phyloP scores from a whole-genome alignment of 2,329 filamentous ascomycete species.

The Colletotrichum chlorophyti region DNA sequence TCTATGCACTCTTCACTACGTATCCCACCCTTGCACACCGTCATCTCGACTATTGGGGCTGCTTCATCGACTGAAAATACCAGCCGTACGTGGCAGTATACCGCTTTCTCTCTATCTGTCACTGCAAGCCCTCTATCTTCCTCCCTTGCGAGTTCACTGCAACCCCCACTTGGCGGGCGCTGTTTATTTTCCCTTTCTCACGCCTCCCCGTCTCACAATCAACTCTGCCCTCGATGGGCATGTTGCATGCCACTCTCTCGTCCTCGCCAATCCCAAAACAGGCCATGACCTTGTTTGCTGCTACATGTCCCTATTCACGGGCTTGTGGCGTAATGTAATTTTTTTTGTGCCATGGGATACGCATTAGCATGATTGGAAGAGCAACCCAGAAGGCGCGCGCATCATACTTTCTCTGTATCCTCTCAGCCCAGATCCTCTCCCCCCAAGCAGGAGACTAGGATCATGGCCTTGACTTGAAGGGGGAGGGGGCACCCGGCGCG shows the following conservation, averaged over 20 bases:
- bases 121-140: too few relatives aligned
- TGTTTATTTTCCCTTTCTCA: conserved; percentile 6
- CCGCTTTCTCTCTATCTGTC: background rate
- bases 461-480: conserved; percentile 12
- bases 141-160: conserved; percentile 20
- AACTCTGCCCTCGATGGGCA: background rate
- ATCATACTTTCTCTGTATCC: background rate
- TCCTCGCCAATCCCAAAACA: conserved; percentile 28
- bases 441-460: conserved; percentile 21
- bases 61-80: background rate
- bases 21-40: background rate
- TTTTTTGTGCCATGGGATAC: background rate
- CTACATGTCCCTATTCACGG: conserved; percentile 15
- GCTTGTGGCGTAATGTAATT: conserved; percentile 10
- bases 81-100: background rate
- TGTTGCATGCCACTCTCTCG: conserved; percentile 4
- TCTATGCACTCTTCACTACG: conserved; percentile 7
- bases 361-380: conserved; percentile 7
- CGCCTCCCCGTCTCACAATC: conserved; percentile 13
- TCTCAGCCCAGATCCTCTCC: conserved; percentile 1
- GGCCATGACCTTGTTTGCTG: conserved; percentile 25
- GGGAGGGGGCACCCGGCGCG: conserved; percentile 21
- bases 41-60: conserved; percentile 14
- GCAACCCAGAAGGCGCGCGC: background rate
- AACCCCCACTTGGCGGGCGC: conserved; percentile 14